These are phyloP conservation scores for barrel medic (Medicago truncatula) DNA, from an alignment of 306 rosid genomes.

Conservation along the genomic window DNA sequence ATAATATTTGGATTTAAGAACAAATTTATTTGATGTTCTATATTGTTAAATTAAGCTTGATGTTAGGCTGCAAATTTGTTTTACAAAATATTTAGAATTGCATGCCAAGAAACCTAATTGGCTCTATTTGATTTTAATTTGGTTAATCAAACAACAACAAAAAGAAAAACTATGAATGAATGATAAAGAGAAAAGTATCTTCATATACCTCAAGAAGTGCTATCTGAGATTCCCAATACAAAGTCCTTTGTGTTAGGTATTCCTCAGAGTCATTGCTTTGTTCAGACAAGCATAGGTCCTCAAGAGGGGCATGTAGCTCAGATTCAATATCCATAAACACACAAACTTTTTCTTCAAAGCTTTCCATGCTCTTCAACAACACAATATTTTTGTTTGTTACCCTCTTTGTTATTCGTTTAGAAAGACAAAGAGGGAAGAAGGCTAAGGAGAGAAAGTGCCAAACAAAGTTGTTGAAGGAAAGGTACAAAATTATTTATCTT, in stretches of 20 bases:
- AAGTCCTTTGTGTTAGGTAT: constrained; percentile 30
- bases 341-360: constrained; percentile 59
- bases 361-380: constrained; percentile 49
- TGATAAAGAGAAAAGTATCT: neutral
- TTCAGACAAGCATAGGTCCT: constrained; percentile 38
- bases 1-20: neutral
- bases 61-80: neutral
- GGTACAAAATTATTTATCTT: neutral
- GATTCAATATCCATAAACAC: constrained; percentile 44
- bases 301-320: neutral
- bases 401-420: neutral
- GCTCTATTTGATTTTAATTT: neutral
- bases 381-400: neutral
- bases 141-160: neutral
- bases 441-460: neutral
- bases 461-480: neutral
- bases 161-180: neutral
- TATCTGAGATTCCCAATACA: constrained; percentile 70
- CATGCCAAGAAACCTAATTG: neutral
- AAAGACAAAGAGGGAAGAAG: constrained; percentile 1
- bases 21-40: neutral
- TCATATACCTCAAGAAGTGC: constrained; percentile 56
- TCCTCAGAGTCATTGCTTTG: constrained; percentile 5
- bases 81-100: neutral
- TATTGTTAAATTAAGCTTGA: constrained; percentile 8